Evolutionary conservation across 1,284 basidiomycete species (phyloP), one percentile per base, ranked within the genome.

Genomic region (Acaromyces ingoldii): DNA sequence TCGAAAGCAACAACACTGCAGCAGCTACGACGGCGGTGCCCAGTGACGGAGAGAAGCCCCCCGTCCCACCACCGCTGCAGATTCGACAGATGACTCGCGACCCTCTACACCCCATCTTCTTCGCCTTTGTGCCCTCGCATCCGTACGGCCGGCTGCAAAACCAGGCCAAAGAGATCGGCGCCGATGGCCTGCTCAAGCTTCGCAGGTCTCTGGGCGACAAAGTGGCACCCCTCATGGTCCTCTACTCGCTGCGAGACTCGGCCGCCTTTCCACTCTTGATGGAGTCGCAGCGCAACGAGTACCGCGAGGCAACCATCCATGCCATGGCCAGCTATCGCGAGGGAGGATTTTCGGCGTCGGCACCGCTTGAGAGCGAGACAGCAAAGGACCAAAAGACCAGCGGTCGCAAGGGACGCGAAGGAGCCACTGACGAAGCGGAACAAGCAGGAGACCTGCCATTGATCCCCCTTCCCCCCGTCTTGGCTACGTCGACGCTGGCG

Each of bases 51-150:
- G 17, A 37, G 4, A 37, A 22, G 17, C 24, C 36, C 24, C 7
- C 45, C 13, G 38, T n/a, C 2, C 19, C 28, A n/a, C 11, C 37
- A 11, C 29, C 49, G 5, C 43, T 28, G 6, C 44, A 49, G 9
- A 39, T 51, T n/a, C 49, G 49, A 7, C 49, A 49, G 31, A 28
- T 51, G 21, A 51, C 38, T 19, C 19, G 46, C 11, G 49, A 51
- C 46, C 30, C 49, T 5, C 21, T 15, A 4, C 21, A 34, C 10
- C 49, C 49, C 6, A 28, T 51, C 49, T 51, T 49, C 46, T 51
- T 51, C 34, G 26, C 49, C 26, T 51, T 51, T 42, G 43, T 51
- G 30, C 28, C 38, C 13, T 13, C 28, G 3, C 42, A 51, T n/a
- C 49, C 49, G 2, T 51, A 51, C 22, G 49, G 46, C 26, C 4